These are phyloP conservation scores for Biscogniauxia marginata DNA, from an alignment of 2,329 filamentous ascomycete species.

Conservation along the genomic window DNA sequence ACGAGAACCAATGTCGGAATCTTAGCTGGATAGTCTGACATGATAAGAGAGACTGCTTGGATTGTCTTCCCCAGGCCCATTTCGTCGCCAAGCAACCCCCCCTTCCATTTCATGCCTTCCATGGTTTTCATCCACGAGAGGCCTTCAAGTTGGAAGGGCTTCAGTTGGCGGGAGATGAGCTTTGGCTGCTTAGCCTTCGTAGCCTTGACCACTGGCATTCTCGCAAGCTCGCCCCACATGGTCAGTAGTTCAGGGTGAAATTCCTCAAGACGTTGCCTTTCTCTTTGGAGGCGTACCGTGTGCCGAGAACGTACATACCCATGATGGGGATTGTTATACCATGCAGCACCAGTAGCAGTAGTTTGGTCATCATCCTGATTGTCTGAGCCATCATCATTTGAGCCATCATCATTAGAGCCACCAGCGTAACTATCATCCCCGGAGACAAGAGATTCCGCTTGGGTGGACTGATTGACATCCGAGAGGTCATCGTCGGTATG, in stretches of 20 bases:
- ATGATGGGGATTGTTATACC: neutral
- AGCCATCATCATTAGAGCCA: neutral
- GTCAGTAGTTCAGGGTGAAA: slow-evolving; percentile 76
- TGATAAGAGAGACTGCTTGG: slow-evolving; percentile 94
- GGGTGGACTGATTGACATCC: too few species aligned
- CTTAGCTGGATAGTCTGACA: slow-evolving; percentile 90
- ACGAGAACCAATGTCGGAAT: slow-evolving; percentile 84
- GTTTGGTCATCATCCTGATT: neutral
- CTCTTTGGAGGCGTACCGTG: slow-evolving; percentile 33
- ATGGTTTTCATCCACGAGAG: slow-evolving; percentile 93
- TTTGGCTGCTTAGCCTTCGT: slow-evolving; percentile 67
- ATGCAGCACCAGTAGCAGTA: neutral
- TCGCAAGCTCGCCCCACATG: slow-evolving; percentile 80
- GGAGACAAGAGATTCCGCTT: neutral
- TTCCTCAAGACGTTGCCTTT: slow-evolving; percentile 67
- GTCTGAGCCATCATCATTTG: neutral
- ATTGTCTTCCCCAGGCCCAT: slow-evolving; percentile 99
- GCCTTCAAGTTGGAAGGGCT: slow-evolving; percentile 91
- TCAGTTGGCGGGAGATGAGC: slow-evolving; percentile 78
- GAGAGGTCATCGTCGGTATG: neutral
- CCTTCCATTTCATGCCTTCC: slow-evolving; percentile 81
- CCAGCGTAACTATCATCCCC: neutral
- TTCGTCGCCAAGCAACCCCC: slow-evolving; percentile 90
- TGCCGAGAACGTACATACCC: neutral
- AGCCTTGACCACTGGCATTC: slow-evolving; percentile 63